Evolutionary conservation across 2,329 filamentous ascomycete genomes (phyloP), one percentile per base, ranked within the genome.

Genomic region (Fusarium xylarioides): DNA sequence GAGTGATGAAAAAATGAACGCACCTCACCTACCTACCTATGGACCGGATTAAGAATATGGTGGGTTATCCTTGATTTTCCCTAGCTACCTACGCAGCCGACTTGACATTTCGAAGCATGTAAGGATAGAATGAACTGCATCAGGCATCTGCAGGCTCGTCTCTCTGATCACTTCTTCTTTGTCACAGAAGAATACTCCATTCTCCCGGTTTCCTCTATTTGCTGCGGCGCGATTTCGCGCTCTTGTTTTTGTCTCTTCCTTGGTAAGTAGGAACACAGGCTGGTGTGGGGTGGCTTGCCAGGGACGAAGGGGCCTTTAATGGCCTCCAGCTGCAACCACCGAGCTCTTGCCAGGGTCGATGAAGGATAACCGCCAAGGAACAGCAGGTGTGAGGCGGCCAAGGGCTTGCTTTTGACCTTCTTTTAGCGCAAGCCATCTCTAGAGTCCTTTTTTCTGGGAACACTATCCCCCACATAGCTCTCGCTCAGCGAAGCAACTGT

Each of bases 241-340:
- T 64, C 28, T 64, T n/a, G 18, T 42, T 47, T 53, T 37, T 43
- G 23, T n/a, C 16, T 43, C 32, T 37, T 49, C 38, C 21, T 64
- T 54, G 21, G 15, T 21, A 52, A 32, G 62, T 54, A 34, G 42
- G 42, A 37, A 47, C 54, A 50, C 30, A 38, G 43, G 53, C 58
- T 68, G 70, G 63, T 74, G 70, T 73, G 71, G 66, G 49, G 71
- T 71, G 63, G 42, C 53, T 60, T 64, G 54, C 35, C 58, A 71
- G 54, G 66, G 66, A 68, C 70, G 55, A 68, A 55, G 65, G 70
- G 62, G 43, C 43, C 30, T 52, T 35, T 21, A 16, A 59, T 44
- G 32, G 32, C 59, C 44, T 50, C 44, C 55, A 73, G 54, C 44
- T 63, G 49, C 42, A 61, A 61, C 62, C 57, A 64, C 70, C 67